phyloP scores from a whole-genome alignment of 768 basidiomycete genomes.

The Xerocomus potaroensis region DNA sequence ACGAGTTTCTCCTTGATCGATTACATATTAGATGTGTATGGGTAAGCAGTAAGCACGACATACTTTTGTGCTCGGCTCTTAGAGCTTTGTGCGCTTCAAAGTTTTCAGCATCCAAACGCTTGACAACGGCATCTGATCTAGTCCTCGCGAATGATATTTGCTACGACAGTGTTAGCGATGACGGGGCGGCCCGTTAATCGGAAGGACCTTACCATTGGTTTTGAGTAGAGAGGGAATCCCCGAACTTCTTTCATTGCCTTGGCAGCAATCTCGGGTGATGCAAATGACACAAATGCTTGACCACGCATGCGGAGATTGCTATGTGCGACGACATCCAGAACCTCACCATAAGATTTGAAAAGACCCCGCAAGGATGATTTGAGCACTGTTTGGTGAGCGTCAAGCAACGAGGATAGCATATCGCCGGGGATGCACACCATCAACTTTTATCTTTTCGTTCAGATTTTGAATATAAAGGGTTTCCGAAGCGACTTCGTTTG shows the following conservation, averaged over 20 bases:
- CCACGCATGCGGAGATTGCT: conserved; percentile 95
- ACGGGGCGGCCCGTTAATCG: background rate
- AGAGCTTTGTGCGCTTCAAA: conserved; percentile 72
- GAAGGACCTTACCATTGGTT: conserved; percentile 75
- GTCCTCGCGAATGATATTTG: conserved; percentile 93
- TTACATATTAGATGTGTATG: background rate
- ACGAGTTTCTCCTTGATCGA: conserved; percentile 61
- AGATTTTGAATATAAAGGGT: conserved; percentile 95
- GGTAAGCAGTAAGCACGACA: conserved; percentile 18
- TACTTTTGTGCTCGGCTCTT: conserved; percentile 84
- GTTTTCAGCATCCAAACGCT: conserved; percentile 58
- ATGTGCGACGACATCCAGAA: conserved; percentile 95
- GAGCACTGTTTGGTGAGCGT: conserved; percentile 52
- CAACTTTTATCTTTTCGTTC: conserved; percentile 89
- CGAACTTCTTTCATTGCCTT: conserved; percentile 91
- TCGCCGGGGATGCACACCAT: conserved; percentile 41
- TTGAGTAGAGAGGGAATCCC: conserved; percentile 92
- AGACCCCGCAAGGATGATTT: conserved; percentile 83
- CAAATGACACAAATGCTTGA: conserved; percentile 96
- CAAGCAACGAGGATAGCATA: conserved; percentile 6
- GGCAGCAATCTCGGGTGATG: conserved; percentile 72
- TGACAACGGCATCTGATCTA: conserved; percentile 87
- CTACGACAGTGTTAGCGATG: conserved; percentile 38
- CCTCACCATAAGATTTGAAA: conserved; percentile 91
- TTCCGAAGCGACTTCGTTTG: conserved; percentile 59